These are phyloP conservation scores for Alternaria dauci DNA, from an alignment of 2,329 filamentous ascomycete species.

Conservation along the genomic window DNA sequence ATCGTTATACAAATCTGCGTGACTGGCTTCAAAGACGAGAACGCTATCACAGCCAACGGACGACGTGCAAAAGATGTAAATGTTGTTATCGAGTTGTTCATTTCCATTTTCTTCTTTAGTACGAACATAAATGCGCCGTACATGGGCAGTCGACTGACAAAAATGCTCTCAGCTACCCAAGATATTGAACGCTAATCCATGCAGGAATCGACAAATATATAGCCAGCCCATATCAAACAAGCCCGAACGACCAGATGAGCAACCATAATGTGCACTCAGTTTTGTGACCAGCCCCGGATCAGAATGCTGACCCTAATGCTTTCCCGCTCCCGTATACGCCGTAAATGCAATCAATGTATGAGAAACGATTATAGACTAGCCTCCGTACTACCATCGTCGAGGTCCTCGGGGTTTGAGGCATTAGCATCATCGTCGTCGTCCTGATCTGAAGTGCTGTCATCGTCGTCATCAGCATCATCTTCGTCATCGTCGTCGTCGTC, in stretches of 20 bases:
- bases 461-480: slow-evolving; percentile 7
- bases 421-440: neutral
- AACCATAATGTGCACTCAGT: neutral
- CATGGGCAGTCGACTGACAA: too few relatives aligned
- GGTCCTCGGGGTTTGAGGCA: slow-evolving; percentile 3
- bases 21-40: too few relatives aligned
- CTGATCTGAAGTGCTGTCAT: slow-evolving; percentile 18
- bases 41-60: too few relatives aligned
- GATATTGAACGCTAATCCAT: neutral
- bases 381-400: slow-evolving; percentile 15
- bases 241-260: neutral
- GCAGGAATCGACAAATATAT: neutral
- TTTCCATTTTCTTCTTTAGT: too few relatives aligned
- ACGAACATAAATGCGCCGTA: too few relatives aligned
- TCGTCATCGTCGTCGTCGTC: slow-evolving; percentile 11
- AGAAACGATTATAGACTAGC: slow-evolving; percentile 5
- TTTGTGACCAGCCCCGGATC: neutral
- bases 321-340: slow-evolving; percentile 3
- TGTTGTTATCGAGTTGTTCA: too few relatives aligned
- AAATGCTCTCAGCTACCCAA: too few relatives aligned
- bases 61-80: too few relatives aligned
- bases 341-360: neutral
- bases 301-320: neutral
- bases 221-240: neutral
- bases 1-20: too few relatives aligned